Percentiles rank a stretch among this genome's conserved stretches.
Conservation (phyloP, 2,329 filamentous ascomycete genomes). For the Davidsoniella virescens region DNA sequence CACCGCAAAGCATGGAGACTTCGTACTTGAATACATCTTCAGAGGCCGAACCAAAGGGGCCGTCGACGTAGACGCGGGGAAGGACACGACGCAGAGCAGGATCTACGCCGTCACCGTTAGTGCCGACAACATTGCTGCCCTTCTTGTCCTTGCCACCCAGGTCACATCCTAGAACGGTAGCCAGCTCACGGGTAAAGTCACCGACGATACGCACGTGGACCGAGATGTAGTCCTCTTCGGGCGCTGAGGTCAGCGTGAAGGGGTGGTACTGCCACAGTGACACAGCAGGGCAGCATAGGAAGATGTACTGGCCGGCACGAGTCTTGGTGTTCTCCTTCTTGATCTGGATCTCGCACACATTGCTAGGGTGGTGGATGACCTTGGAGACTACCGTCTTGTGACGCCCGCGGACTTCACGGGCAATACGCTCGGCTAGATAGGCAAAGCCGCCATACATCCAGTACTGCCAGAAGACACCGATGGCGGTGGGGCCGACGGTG, state of each 20-base stretch:
- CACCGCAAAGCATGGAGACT: slow-evolving; percentile 61
- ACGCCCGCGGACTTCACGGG: slow-evolving; percentile 60
- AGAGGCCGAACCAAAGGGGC: slow-evolving; percentile 71
- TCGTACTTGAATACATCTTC: slow-evolving; percentile 87
- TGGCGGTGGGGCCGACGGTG: slow-evolving; percentile 45
- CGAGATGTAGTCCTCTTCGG: slow-evolving; percentile 80
- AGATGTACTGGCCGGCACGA: slow-evolving; percentile 71
- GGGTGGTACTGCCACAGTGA: slow-evolving; percentile 82
- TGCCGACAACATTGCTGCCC: slow-evolving; percentile 52
- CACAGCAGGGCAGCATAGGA: slow-evolving; percentile 72
- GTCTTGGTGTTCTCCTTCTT: slow-evolving; percentile 80
- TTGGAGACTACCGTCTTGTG: slow-evolving; percentile 80
- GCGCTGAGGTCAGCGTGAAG: slow-evolving; percentile 72
- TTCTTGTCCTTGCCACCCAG: slow-evolving; percentile 30
- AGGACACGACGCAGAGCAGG: slow-evolving; percentile 57
- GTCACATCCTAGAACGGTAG: slow-evolving; percentile 58
- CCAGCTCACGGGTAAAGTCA: slow-evolving; percentile 59
- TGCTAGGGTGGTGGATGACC: slow-evolving; percentile 77
- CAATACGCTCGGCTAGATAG: slow-evolving; percentile 64
- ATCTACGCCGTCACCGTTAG: slow-evolving; percentile 47
- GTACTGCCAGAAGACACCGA: slow-evolving; percentile 78
- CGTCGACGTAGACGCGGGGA: slow-evolving; percentile 67
- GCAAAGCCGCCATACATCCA: slow-evolving; percentile 74
- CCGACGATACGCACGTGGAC: slow-evolving; percentile 73
- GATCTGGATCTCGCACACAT: slow-evolving; percentile 81